phyloP scores from a whole-genome alignment of 257 asterid genomes.

The Penstemon barbatus region DNA sequence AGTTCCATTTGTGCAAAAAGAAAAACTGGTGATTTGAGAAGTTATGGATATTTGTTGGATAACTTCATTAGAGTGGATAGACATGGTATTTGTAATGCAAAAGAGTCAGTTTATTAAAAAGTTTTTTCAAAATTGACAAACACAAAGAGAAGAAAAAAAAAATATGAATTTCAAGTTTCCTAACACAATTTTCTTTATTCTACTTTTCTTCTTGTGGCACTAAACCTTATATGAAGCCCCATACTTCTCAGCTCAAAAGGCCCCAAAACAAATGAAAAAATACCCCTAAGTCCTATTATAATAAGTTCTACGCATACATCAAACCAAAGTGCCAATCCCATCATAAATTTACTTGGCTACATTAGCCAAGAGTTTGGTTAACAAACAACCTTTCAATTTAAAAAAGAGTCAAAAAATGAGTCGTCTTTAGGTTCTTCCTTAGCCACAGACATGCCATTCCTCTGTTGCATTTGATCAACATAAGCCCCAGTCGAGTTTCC shows the following conservation, averaged over 20 bases:
- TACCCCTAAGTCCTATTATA: conserved; percentile 28
- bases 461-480: conserved; percentile 38
- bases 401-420: conserved; percentile 59
- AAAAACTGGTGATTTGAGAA: no score
- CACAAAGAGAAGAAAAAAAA: not conserved
- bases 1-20: no score
- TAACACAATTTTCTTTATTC: conserved; percentile 27
- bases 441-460: conserved; percentile 37
- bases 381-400: conserved; percentile 40
- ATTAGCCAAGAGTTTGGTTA: not conserved
- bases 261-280: conserved; percentile 41
- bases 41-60: no score
- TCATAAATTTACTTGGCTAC: conserved; percentile 1
- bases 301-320: conserved; percentile 30
- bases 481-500: conserved; percentile 38
- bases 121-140: not conserved
- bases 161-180: conserved; percentile 23
- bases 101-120: not conserved
- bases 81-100: no score
- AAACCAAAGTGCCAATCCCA: conserved; percentile 14
- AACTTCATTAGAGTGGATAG: no score
- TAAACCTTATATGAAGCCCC: not conserved
- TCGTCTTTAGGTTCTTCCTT: conserved; percentile 88
- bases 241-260: conserved; percentile 16
- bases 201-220: conserved; percentile 15